Percentiles rank a stretch among this genome's conserved stretches.
Conservation (phyloP, 768 basidiomycete genomes). For the Rossbeevera mucosa region DNA sequence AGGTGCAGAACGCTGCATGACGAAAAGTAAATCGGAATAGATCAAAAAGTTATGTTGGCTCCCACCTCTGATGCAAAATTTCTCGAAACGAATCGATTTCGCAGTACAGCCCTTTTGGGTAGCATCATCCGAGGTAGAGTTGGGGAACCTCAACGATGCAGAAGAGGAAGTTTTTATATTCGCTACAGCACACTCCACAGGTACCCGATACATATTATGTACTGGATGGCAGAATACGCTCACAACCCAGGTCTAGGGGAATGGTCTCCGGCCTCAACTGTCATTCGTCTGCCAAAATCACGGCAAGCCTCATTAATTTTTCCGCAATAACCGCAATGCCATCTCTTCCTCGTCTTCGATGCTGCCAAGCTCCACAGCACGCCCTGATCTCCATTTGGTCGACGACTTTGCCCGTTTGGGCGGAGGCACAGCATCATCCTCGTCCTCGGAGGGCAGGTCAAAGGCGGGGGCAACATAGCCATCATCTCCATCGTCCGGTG, state of each 20-base stretch:
- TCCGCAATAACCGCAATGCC: constrained; percentile 55
- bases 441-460: constrained; percentile 42
- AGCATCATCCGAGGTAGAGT: background rate
- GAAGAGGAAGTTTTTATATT: constrained; percentile 3
- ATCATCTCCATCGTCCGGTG: constrained; percentile 50
- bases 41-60: too few species aligned
- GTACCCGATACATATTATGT: too few species aligned
- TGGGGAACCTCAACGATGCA: background rate
- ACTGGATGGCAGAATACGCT: constrained; percentile 18
- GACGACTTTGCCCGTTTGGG: constrained; percentile 31
- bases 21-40: too few species aligned
- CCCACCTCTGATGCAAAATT: constrained; percentile 11
- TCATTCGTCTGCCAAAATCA: background rate
- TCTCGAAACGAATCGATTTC: constrained; percentile 19
- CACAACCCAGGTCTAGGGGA: background rate
- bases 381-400: constrained; percentile 28
- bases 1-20: constrained; percentile 15
- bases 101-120: constrained; percentile 4
- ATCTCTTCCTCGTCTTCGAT: constrained; percentile 59
- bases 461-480: constrained; percentile 73
- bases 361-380: constrained; percentile 20
- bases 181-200: constrained; percentile 6
- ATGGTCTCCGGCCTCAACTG: too few species aligned
- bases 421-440: constrained; percentile 28
- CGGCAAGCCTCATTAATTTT: constrained; percentile 18